Conservation (phyloP, 2,329 filamentous ascomycete species). For the Diplodia scrobiculata region DNA sequence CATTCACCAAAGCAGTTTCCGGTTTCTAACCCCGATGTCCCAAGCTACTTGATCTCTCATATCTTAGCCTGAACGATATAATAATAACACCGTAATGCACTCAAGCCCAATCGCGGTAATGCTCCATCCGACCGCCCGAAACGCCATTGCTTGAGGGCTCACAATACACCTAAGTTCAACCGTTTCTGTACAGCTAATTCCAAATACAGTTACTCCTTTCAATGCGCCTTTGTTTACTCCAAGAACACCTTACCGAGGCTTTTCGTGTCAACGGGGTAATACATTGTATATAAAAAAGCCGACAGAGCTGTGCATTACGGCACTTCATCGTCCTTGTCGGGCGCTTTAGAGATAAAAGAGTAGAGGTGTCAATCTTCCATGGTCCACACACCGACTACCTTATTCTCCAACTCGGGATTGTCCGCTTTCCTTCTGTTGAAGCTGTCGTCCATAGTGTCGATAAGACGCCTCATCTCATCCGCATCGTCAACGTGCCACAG, state of each 20-base stretch:
- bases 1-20: too few species aligned
- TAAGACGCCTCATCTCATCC: constrained; percentile 8
- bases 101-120: not conserved
- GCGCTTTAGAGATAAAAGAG: not conserved
- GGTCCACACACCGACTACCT: constrained; percentile 25
- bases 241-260: not conserved
- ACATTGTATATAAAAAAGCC: not conserved
- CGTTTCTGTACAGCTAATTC: not conserved
- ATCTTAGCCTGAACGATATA: not conserved
- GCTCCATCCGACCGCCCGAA: not conserved
- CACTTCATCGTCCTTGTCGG: not conserved
- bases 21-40: too few species aligned
- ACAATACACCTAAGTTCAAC: not conserved
- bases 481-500: constrained; percentile 18
- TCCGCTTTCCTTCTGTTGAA: not conserved
- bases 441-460: not conserved
- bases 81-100: not conserved
- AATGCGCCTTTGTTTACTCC: not conserved
- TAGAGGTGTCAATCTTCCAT: constrained; percentile 19
- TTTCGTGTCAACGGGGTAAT: not conserved
- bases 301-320: not conserved
- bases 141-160: not conserved
- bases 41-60: too few species aligned
- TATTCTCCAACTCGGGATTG: not conserved
- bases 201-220: not conserved